A percentile compares a stretch with the other conserved stretches of the same genome.
Evolutionary conservation across 116 monocot genomes (phyloP).

Genomic region (Cymodocea nodosa): DNA sequence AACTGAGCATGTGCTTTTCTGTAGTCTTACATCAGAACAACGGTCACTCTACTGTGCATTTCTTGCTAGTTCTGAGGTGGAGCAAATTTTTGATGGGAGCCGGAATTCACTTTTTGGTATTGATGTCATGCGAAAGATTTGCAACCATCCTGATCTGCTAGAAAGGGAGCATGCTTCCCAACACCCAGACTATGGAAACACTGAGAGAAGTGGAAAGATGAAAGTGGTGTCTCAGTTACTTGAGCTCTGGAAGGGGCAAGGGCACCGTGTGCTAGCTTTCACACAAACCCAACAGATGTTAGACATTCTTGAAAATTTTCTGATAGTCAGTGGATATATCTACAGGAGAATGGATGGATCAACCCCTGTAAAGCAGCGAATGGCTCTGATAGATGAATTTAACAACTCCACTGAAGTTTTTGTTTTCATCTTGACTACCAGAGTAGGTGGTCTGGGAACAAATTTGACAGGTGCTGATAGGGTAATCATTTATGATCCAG

Average conservation of each 20-base stretch:
- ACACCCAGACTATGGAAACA: conserved; percentile 84
- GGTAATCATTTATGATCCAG: conserved; percentile 90
- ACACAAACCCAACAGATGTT: conserved; percentile 93
- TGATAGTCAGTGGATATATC: conserved; percentile 33
- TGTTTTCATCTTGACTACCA: conserved; percentile 84
- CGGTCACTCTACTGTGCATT: conserved; percentile 66
- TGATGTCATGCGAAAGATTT: conserved; percentile 93
- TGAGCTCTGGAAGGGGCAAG: conserved; percentile 87
- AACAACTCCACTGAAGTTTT: conserved; percentile 75
- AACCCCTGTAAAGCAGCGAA: conserved; percentile 78
- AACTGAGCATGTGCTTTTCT: conserved; percentile 93
- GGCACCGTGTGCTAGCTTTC: conserved; percentile 78
- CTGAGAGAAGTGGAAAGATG: conserved; percentile 85
- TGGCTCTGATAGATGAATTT: conserved; percentile 94
- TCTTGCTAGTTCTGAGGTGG: conserved; percentile 92
- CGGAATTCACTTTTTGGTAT: conserved; percentile 90
- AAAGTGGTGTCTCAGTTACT: conserved; percentile 68
- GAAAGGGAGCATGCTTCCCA: conserved; percentile 69
- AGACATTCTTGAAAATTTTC: conserved; percentile 70
- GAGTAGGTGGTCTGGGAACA: conserved; percentile 92
- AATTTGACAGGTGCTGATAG: conserved; percentile 82
- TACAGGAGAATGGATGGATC: conserved; percentile 92
- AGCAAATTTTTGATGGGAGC: conserved; percentile 86
- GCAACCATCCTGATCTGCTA: conserved; percentile 95
- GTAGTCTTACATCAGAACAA: conserved; percentile 73